Evolutionary conservation across 2,329 filamentous ascomycete species (phyloP).

Genomic region (Fusarium mangiferae): DNA sequence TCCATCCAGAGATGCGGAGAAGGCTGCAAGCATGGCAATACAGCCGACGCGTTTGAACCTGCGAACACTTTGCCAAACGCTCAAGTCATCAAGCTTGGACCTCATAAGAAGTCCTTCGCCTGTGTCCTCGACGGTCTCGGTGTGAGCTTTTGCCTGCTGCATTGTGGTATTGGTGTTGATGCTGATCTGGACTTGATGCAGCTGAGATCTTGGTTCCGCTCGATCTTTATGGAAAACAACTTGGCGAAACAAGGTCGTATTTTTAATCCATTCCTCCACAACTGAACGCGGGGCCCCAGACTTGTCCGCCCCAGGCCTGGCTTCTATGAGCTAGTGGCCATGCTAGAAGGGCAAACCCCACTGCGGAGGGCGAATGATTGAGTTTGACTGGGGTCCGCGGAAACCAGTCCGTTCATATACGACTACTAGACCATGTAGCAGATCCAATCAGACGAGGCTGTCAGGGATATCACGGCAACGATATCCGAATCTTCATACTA

Average conservation of each 20-base stretch:
- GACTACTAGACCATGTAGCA: rapidly evolving
- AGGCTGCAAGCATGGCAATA: background rate
- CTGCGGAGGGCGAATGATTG: background rate
- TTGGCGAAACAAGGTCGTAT: background rate
- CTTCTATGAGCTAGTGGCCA: background rate
- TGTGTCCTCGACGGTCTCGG: background rate
- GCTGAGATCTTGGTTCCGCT: background rate
- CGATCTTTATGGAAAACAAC: background rate
- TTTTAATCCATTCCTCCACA: background rate
- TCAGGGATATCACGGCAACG: background rate
- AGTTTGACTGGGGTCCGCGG: background rate
- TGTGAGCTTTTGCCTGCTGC: background rate
- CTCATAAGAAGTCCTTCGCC: background rate
- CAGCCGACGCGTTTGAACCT: background rate
- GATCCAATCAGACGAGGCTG: background rate
- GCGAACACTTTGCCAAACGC: background rate
- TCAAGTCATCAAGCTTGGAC: background rate
- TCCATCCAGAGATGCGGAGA: background rate
- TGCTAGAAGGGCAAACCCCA: background rate
- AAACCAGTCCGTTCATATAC: background rate
- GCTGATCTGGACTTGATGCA: background rate
- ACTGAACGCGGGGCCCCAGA: background rate
- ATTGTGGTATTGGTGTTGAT: background rate
- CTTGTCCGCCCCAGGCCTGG: background rate
- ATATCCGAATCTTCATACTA: background rate